These are phyloP conservation scores for Penicillium flavigenum DNA, from an alignment of 495 filamentous ascomycete species.

Conservation along the genomic window DNA sequence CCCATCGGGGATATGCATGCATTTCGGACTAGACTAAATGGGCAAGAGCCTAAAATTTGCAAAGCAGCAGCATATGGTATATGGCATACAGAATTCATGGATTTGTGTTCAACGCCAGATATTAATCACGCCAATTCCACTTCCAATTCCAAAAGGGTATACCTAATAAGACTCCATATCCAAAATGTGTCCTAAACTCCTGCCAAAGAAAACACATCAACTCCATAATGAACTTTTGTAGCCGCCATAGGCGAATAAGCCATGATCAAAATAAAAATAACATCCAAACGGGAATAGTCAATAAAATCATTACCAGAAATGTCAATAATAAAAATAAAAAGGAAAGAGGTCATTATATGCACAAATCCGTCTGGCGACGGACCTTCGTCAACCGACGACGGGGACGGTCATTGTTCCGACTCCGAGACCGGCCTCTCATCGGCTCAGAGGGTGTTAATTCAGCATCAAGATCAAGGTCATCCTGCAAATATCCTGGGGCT, in stretches of 20 bases:
- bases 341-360: constrained; percentile 19
- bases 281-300: constrained; percentile 1
- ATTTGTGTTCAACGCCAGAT: constrained; percentile 1
- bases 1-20: neutral
- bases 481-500: constrained; percentile 19
- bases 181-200: constrained; percentile 4
- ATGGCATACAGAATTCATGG: neutral
- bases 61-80: neutral
- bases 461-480: constrained; percentile 8
- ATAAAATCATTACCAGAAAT: neutral
- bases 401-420: constrained; percentile 31
- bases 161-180: constrained; percentile 10
- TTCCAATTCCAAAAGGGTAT: constrained; percentile 18
- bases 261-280: constrained; percentile 9
- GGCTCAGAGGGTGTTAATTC: constrained; percentile 14
- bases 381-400: constrained; percentile 27
- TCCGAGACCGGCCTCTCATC: constrained; percentile 34
- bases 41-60: neutral
- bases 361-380: constrained; percentile 18
- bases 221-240: constrained; percentile 10
- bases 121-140: constrained; percentile 7
- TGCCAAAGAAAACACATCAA: neutral
- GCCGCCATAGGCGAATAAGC: neutral
- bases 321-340: constrained; percentile 18
- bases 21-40: neutral